Conservation (phyloP, 768 basidiomycete species). For the Macrolepiota dolichaula region DNA sequence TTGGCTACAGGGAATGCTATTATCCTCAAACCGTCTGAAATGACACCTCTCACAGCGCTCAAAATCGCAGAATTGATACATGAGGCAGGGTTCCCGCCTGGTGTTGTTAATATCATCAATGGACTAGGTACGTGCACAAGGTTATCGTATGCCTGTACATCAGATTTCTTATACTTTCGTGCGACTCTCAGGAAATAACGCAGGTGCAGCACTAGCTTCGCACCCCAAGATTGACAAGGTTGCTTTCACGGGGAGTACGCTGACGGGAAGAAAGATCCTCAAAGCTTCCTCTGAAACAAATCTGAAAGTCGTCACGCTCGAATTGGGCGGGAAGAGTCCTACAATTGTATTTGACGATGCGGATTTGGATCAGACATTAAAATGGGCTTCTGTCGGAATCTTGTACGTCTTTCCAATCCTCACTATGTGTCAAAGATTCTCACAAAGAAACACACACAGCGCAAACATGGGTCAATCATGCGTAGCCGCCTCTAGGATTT, state of each 20-base stretch:
- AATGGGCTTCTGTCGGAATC: slow-evolving; percentile 65
- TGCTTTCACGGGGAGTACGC: slow-evolving; percentile 77
- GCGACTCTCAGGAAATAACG: slow-evolving; percentile 39
- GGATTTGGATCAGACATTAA: slow-evolving; percentile 58
- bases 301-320: slow-evolving; percentile 72
- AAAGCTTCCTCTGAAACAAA: slow-evolving; percentile 71
- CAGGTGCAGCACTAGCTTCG: slow-evolving; percentile 67
- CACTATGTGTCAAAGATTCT: too few relatives aligned
- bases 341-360: slow-evolving; percentile 65
- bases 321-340: slow-evolving; percentile 69
- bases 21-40: slow-evolving; percentile 71
- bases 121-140: not conserved
- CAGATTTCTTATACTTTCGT: not conserved
- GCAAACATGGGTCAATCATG: slow-evolving; percentile 63
- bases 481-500: slow-evolving; percentile 79
- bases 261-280: slow-evolving; percentile 68
- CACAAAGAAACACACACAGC: slow-evolving; percentile 15
- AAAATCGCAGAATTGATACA: slow-evolving; percentile 45
- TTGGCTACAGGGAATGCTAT: slow-evolving; percentile 74
- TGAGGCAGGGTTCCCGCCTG: slow-evolving; percentile 77
- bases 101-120: slow-evolving; percentile 69
- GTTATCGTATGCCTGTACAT: not conserved
- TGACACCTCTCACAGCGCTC: slow-evolving; percentile 68
- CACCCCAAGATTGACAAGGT: slow-evolving; percentile 69
- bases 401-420: slow-evolving; percentile 41